Conservation (phyloP, 2,329 filamentous ascomycete genomes). For the Trichophaea hybrida region DNA sequence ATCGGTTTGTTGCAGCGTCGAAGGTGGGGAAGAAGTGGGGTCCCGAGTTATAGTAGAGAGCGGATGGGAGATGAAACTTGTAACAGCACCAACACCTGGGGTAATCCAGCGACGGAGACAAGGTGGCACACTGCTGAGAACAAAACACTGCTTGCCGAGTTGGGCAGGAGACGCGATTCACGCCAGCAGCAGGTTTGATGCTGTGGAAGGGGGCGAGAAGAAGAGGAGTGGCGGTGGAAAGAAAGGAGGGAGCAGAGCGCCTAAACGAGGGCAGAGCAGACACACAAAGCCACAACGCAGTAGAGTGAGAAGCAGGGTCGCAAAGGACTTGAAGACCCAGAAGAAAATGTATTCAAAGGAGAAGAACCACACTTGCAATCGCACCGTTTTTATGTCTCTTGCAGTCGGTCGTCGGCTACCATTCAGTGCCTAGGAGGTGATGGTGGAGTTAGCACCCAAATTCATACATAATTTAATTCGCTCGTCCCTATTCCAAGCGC, state of each 20-base stretch:
- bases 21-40: too few relatives aligned
- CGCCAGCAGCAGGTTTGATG: background rate
- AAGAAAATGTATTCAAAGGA: background rate
- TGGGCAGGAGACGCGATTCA: too few relatives aligned
- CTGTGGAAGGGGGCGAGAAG: conserved; percentile 3
- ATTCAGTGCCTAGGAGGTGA: too few relatives aligned
- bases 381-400: too few relatives aligned
- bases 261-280: conserved; percentile 17
- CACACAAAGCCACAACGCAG: conserved; percentile 1
- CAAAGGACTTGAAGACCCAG: background rate
- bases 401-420: too few relatives aligned
- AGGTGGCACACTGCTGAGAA: too few relatives aligned
- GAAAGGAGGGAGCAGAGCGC: background rate
- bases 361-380: background rate
- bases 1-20: too few relatives aligned
- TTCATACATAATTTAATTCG: too few relatives aligned
- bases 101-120: too few relatives aligned
- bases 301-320: background rate
- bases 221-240: background rate
- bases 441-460: too few relatives aligned
- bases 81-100: background rate
- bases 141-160: too few relatives aligned
- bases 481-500: too few relatives aligned
- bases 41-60: background rate
- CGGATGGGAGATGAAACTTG: background rate